A percentile compares a stretch with the other conserved stretches of the same genome.
phyloP scores from a whole-genome alignment of 208 protist genomes.

The Acanthamoeba sp. region DNA sequence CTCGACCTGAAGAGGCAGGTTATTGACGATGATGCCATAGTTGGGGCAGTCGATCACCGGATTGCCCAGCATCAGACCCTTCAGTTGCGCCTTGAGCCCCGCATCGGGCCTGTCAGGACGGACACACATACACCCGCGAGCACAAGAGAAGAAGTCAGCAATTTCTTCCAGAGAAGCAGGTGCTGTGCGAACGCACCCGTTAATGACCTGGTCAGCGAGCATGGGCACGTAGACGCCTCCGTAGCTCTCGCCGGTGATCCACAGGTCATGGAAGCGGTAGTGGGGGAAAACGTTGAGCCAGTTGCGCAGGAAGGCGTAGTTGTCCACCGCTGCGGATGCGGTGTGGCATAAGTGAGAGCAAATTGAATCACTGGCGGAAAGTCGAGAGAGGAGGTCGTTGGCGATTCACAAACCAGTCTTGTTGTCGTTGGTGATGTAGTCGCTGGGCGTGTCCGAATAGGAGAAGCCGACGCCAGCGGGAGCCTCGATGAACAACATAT shows the following conservation, averaged over 20 bases:
- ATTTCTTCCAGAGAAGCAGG: no score
- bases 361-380: neutral
- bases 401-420: constrained; percentile 5
- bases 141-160: no score
- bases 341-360: neutral
- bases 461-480: constrained; percentile 86
- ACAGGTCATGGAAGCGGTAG: constrained; percentile 81
- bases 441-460: constrained; percentile 43
- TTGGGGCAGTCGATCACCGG: constrained; percentile 72
- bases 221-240: constrained; percentile 73
- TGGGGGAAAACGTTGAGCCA: constrained; percentile 77
- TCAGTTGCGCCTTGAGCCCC: neutral
- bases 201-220: constrained; percentile 43
- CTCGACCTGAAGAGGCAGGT: constrained; percentile 31
- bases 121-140: neutral
- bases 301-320: constrained; percentile 73
- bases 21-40: constrained; percentile 68
- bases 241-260: constrained; percentile 85
- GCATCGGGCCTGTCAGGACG: neutral
- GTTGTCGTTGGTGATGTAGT: constrained; percentile 77
- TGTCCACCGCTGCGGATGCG: constrained; percentile 72
- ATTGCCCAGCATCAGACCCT: constrained; percentile 72
- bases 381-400: neutral
- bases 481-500: constrained; percentile 82
- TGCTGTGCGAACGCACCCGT: neutral